Evolutionary conservation across 306 rosid species (phyloP).

Genomic region (Cajanus cajan): DNA sequence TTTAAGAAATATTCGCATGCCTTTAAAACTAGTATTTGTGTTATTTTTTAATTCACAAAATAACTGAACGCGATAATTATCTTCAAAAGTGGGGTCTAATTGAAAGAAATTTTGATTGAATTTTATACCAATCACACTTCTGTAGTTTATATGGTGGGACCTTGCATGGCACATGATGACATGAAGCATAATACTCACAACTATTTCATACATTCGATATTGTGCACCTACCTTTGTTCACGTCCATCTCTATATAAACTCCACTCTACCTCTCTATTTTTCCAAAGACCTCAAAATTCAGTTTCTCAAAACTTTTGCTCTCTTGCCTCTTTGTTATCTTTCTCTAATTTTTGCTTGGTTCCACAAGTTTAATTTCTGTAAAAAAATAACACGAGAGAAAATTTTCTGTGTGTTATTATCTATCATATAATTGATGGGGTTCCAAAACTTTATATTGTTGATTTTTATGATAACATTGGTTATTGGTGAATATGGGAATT

Average conservation of each 20-base stretch:
- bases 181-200: too few relatives aligned
- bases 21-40: too few relatives aligned
- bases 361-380: not conserved
- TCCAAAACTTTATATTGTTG: not conserved
- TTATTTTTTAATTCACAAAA: too few relatives aligned
- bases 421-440: not conserved
- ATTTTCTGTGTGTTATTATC: not conserved
- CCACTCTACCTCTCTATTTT: not conserved
- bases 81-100: too few relatives aligned
- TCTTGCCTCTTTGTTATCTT: not conserved
- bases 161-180: too few relatives aligned
- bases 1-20: too few relatives aligned
- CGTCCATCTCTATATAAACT: not conserved
- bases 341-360: not conserved
- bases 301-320: not conserved
- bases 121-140: too few relatives aligned
- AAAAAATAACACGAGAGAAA: too few relatives aligned
- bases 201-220: too few relatives aligned
- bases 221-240: not conserved
- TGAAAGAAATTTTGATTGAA: too few relatives aligned
- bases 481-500: slow-evolving; percentile 15
- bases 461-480: slow-evolving; percentile 12
- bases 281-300: not conserved
- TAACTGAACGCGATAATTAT: too few relatives aligned
- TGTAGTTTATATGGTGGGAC: too few relatives aligned